Evolutionary conservation across 495 filamentous ascomycete genomes (phyloP).

Genomic region (Apodospora peruviana): DNA sequence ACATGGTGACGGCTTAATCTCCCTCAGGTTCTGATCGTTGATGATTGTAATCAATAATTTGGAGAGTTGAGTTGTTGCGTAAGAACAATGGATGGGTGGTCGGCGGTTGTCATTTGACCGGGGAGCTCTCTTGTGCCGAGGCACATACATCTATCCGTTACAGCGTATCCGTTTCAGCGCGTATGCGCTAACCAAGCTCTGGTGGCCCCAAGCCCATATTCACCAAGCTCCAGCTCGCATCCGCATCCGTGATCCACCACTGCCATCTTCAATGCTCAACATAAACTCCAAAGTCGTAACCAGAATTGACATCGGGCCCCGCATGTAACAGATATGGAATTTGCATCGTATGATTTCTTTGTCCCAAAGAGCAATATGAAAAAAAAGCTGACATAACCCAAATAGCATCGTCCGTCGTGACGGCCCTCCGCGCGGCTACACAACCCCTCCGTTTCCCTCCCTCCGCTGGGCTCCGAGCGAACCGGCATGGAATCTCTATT

Average conservation of each 20-base stretch:
- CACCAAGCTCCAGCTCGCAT: not conserved
- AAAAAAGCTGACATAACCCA: no score
- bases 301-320: no score
- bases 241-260: no score
- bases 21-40: not conserved
- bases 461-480: slow-evolving; percentile 67
- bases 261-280: no score
- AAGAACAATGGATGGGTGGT: not conserved
- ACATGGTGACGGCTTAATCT: slow-evolving; percentile 19
- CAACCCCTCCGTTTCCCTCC: slow-evolving; percentile 74
- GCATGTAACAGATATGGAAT: no score
- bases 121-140: slow-evolving; percentile 10
- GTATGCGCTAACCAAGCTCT: slow-evolving; percentile 1
- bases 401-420: slow-evolving; percentile 23
- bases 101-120: no score
- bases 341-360: no score
- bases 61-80: not conserved
- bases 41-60: not conserved
- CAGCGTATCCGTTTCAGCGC: no score
- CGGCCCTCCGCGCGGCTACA: slow-evolving; percentile 59
- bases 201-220: not conserved
- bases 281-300: no score
- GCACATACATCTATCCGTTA: slow-evolving; percentile 6
- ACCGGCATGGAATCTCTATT: slow-evolving; percentile 64
- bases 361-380: no score